Evolutionary conservation across 2,329 filamentous ascomycete species (phyloP).

Genomic region (Sclerotinia trifoliorum): DNA sequence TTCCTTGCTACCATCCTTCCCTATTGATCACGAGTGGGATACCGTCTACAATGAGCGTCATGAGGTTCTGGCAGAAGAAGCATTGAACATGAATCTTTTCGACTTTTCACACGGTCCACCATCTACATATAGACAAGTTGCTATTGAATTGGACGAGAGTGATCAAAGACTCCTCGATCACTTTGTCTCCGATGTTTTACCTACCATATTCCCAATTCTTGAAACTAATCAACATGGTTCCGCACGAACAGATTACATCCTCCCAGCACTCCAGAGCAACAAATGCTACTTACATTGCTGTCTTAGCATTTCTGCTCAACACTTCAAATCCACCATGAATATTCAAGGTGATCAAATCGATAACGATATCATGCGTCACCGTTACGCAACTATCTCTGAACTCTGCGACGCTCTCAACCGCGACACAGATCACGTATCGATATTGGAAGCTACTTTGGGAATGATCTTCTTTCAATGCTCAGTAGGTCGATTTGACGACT

Average conservation of each 20-base stretch:
- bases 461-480: conserved; percentile 97
- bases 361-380: conserved; percentile 87
- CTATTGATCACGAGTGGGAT: conserved; percentile 69
- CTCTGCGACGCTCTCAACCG: conserved; percentile 78
- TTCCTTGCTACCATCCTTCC: conserved; percentile 62
- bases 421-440: conserved; percentile 81
- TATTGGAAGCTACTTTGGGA: conserved; percentile 86
- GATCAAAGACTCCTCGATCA: conserved; percentile 87
- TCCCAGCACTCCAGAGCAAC: conserved; percentile 87
- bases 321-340: conserved; percentile 76
- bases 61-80: conserved; percentile 62
- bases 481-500: conserved; percentile 81
- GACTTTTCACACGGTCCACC: conserved; percentile 71
- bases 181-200: conserved; percentile 84
- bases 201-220: conserved; percentile 86
- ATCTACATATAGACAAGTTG: conserved; percentile 63
- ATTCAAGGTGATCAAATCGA: conserved; percentile 73
- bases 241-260: conserved; percentile 75
- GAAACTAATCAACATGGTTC: conserved; percentile 87
- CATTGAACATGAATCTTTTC: conserved; percentile 75
- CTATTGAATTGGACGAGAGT: conserved; percentile 80
- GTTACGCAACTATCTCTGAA: conserved; percentile 81
- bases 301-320: conserved; percentile 86
- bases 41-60: conserved; percentile 66
- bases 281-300: conserved; percentile 94